Base-by-base conservation (phyloP, 208 protist species). In the Leptomonas pyrrhocoris region DNA sequence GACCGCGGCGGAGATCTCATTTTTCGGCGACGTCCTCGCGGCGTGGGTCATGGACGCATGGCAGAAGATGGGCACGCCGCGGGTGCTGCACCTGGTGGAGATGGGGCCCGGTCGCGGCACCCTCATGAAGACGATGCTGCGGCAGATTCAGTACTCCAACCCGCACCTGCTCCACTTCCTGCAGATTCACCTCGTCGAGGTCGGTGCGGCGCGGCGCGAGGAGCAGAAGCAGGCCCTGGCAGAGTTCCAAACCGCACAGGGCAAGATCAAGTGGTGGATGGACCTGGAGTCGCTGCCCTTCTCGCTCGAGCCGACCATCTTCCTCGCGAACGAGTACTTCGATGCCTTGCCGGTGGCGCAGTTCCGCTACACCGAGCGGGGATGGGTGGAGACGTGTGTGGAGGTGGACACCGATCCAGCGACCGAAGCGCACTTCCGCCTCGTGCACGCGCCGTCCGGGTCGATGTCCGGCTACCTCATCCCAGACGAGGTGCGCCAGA, bases 271-370 rank as follows among this genome's bases (percentile, higher is more conserved):
- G 70, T 96, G 91, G 90, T 94, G 87, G 84, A 90, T 94, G 83
- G 74, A 83, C 62, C 67, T 94, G 30, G 89, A 95, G 75, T 91
- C 86, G 31, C 79, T 97, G 43, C 88, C 90, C 11, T 89, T 93
- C 55, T 80, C 84, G 16, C 61, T 93, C 18, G 89, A 94, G 75
- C 91, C 93, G 21, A 94, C 89, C 21, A 89, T 97, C 45, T 95
- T 94, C 65, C 81, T 96, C 57, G 83, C 84, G 4, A 96, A 97
- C 43, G 93, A 97, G 82, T 95, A 94, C 72, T 97, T 97, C 72
- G 93, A 97, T 61, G 93, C 90, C 12, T 79, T 97, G 51, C 90
- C 93, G n/a, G 89, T 97, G 23, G 92, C 93, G n/a, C 86, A 96
- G 76, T 97, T 96, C 64, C 88, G 92, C 65, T 94, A 84, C 71